These are phyloP conservation scores for Zygosaccharomyces rouxii DNA, from an alignment of 805 yeast species.

Conservation along the genomic window DNA sequence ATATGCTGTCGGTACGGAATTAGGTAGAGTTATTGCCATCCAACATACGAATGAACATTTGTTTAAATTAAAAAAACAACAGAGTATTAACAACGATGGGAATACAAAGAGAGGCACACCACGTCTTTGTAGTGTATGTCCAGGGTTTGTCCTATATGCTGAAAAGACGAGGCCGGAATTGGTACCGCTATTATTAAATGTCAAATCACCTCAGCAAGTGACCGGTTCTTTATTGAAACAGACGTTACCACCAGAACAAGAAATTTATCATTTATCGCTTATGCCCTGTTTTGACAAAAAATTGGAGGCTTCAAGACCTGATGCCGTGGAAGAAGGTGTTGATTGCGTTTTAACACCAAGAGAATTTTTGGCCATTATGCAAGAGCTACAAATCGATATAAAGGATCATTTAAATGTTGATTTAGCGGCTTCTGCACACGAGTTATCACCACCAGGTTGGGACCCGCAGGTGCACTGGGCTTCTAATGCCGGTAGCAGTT, in stretches of 20 bases:
- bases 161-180: conserved; percentile 93
- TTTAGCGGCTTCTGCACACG: conserved; percentile 1
- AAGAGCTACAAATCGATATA: conserved; percentile 46
- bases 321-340: conserved; percentile 59
- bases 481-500: conserved; percentile 70
- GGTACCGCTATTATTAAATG: conserved; percentile 61
- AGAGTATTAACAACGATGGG: background rate
- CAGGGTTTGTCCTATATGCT: conserved; percentile 94
- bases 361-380: conserved; percentile 71
- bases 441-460: conserved; percentile 26
- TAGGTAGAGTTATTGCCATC: conserved; percentile 70
- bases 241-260: conserved; percentile 38
- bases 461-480: conserved; percentile 57
- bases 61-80: conserved; percentile 14
- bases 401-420: conserved; percentile 14
- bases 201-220: conserved; percentile 90
- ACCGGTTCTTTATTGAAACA: conserved; percentile 75
- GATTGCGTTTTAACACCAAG: conserved; percentile 93
- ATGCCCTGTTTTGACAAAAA: conserved; percentile 99
- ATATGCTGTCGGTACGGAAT: conserved; percentile 77
- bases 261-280: conserved; percentile 73
- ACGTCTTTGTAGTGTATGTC: conserved; percentile 70
- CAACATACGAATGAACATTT: conserved; percentile 44
- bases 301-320: conserved; percentile 87
- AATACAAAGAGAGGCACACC: conserved; percentile 37